Evolutionary conservation across 805 yeast species (phyloP), one percentile per base, ranked within the genome.

Genomic region (Hanseniaspora lachancei): DNA sequence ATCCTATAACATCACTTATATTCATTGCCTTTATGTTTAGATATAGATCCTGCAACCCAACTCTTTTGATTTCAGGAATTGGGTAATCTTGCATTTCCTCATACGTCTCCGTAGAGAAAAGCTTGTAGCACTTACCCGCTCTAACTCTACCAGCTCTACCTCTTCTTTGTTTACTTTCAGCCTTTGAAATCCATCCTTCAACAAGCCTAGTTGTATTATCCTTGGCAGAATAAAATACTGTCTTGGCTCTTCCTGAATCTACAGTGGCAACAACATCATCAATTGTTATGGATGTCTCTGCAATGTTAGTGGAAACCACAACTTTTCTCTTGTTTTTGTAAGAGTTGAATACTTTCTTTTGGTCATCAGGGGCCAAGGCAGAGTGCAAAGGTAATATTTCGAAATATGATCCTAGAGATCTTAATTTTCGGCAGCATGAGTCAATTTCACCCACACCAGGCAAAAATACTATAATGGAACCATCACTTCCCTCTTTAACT

Each of bases 91-190:
- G 70, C 91, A 89, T 84, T 23, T 68, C 65, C 1, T 67, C 66
- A 62, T 79, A 79, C 0, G 86, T 77, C 2, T 77, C 77, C 54
- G 72, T 70, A 1, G 96, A 83, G 68, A 78, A 91, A 48, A 91
- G 64, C 64, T 86, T 89, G 68, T 80, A 91, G 59, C 97, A 89
- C 15, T 73, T 71, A 57, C 98, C 98, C 27, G 74, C 74, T 38
- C 82, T 78, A 13, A 91, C 88, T 77, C 98, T 89, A 60, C 98
- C 98, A n/a, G 97, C 91, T 73, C 98, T 85, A 66, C 98, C 98
- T 67, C 96, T 75, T 70, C 98, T 78, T 68, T 91, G 98, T 23
- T 80, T 77, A 23, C 82, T 82, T 63, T 95, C 96, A 0, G 97
- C 97, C 59, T 78, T 78, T 0, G 97, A 89, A 23, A 88, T 87